Percentiles rank a stretch among this genome's conserved stretches.
Conservation (phyloP, 208 protist species). For the Trypanosomatidae sp. region DNA sequence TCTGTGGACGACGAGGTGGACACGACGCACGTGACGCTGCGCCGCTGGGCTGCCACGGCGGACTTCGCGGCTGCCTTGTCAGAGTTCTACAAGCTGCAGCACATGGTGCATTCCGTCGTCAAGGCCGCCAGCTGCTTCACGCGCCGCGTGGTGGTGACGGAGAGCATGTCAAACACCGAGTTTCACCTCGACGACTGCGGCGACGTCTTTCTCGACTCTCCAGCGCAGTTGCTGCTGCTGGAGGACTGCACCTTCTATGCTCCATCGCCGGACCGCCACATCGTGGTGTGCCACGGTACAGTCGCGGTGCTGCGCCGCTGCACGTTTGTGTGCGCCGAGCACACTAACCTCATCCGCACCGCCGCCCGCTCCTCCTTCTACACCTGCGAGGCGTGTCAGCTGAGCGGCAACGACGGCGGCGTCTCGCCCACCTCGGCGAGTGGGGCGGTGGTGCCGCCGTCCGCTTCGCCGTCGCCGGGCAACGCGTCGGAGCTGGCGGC, state of each 20-base stretch:
- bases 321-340: constrained; percentile 22
- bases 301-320: constrained; percentile 55
- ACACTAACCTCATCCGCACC: constrained; percentile 23
- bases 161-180: background rate
- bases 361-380: constrained; percentile 9
- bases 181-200: constrained; percentile 48
- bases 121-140: constrained; percentile 7
- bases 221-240: constrained; percentile 38
- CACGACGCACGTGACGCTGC: constrained; percentile 16
- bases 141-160: constrained; percentile 11
- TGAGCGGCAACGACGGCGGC: constrained; percentile 1
- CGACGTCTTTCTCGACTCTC: constrained; percentile 43
- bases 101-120: constrained; percentile 8
- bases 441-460: too few relatives aligned
- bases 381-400: constrained; percentile 31
- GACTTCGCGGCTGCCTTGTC: constrained; percentile 15
- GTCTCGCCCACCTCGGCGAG: background rate
- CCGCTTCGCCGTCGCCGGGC: background rate
- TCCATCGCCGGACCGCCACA: constrained; percentile 22
- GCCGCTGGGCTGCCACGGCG: constrained; percentile 18
- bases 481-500: background rate
- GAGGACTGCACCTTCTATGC: constrained; percentile 47
- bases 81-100: constrained; percentile 25
- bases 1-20: constrained; percentile 16
- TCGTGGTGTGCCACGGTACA: constrained; percentile 41